A percentile compares a stretch with the other conserved stretches of the same genome.
These are phyloP conservation scores for Alternaria infectoria DNA, from an alignment of 2,329 filamentous ascomycete species.

Conservation along the genomic window DNA sequence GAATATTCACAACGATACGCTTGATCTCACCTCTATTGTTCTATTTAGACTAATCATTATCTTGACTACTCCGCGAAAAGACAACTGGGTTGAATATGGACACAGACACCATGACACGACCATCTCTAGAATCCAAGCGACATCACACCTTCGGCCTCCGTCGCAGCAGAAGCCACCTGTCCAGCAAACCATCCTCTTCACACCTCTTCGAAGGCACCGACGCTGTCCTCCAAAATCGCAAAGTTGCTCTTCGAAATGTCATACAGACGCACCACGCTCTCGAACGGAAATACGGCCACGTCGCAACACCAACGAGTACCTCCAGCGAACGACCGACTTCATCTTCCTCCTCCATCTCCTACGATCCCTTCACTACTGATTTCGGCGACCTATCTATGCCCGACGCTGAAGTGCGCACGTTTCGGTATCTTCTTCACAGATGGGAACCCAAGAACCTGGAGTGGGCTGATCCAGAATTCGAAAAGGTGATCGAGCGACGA, in stretches of 20 bases:
- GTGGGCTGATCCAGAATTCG: conserved; percentile 21
- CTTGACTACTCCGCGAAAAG: not conserved
- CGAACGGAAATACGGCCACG: conserved; percentile 9
- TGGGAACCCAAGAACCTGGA: conserved; percentile 11
- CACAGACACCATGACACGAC: conserved; percentile 8
- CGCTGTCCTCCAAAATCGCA: conserved; percentile 20
- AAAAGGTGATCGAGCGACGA: conserved; percentile 13
- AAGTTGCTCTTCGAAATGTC: conserved; percentile 20
- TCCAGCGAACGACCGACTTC: conserved; percentile 5
- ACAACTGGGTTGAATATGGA: not conserved
- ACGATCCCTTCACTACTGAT: conserved; percentile 21
- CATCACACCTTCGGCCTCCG: conserved; percentile 14
- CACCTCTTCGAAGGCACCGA: conserved; percentile 24
- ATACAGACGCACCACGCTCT: conserved; percentile 25
- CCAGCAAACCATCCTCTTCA: not conserved
- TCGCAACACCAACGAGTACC: conserved; percentile 7
- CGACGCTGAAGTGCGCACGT: conserved; percentile 29
- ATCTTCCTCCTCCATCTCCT: conserved; percentile 10
- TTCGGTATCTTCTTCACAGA: conserved; percentile 26
- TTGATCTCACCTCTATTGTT: not conserved
- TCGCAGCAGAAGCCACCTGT: conserved; percentile 10
- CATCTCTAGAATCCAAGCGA: conserved; percentile 8
- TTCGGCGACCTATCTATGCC: conserved; percentile 17
- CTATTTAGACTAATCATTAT: not conserved
- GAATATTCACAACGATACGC: not conserved